Evolutionary conservation across 2,329 filamentous ascomycete species (phyloP).

Genomic region (Neonectria neomacrospora): DNA sequence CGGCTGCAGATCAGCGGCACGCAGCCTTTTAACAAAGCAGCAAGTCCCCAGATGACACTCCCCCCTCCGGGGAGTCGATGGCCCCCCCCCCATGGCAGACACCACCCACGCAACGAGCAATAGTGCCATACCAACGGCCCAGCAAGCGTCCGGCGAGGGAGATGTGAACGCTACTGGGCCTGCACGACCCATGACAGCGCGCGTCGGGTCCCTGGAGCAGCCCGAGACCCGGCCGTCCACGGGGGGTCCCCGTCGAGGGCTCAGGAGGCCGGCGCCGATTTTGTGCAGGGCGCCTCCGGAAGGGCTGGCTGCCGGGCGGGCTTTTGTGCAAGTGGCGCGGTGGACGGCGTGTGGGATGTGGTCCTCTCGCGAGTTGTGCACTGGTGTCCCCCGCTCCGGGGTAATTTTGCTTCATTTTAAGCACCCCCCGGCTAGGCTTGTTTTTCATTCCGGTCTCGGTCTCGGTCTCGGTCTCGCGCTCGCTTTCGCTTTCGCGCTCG

Average conservation of each 20-base stretch:
- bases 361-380: background rate
- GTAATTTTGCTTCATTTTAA: background rate
- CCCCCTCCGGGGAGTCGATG: background rate
- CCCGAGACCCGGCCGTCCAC: background rate
- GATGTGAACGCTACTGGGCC: background rate
- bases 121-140: background rate
- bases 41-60: background rate
- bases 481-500: background rate
- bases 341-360: too few species aligned
- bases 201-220: conserved; percentile 10
- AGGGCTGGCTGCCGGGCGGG: background rate
- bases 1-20: background rate
- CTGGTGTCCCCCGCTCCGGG: background rate
- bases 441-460: too few species aligned
- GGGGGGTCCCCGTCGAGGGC: background rate
- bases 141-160: background rate
- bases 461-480: too few species aligned
- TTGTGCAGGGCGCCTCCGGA: conserved; percentile 6
- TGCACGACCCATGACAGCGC: background rate
- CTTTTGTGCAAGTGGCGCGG: conserved; percentile 14
- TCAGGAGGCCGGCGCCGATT: background rate
- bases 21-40: conserved; percentile 4
- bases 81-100: too few species aligned
- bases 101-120: too few species aligned
- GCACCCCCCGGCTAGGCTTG: background rate